Conservation (phyloP, 306 rosid species). For the Cucumis melo region DNA sequence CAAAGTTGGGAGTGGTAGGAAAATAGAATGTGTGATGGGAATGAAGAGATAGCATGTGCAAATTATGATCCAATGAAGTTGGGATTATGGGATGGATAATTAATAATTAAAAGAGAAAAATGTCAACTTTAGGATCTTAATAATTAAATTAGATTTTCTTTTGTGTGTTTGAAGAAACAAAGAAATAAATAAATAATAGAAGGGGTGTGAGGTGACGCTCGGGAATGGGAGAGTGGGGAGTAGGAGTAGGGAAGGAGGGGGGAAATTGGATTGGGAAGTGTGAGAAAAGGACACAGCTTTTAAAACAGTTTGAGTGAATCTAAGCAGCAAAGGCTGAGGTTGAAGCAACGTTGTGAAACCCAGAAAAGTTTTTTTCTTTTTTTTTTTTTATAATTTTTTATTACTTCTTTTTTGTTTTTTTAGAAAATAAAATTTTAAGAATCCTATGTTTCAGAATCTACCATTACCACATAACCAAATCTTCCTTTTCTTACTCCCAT, state of each 20-base stretch:
- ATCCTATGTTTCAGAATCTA: conserved; percentile 7
- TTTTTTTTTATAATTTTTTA: no score
- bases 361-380: background rate
- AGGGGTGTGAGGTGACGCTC: background rate
- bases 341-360: background rate
- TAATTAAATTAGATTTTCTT: no score
- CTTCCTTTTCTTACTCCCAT: background rate
- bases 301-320: conserved; percentile 6
- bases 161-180: no score
- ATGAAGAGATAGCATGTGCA: background rate
- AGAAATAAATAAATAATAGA: no score
- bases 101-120: background rate
- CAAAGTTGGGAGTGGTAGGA: background rate
- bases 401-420: no score
- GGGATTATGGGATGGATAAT: background rate
- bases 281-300: background rate
- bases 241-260: no score
- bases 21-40: background rate
- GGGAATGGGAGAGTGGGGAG: background rate
- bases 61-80: background rate
- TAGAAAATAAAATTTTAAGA: background rate
- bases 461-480: background rate
- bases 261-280: background rate
- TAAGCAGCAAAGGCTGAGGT: background rate
- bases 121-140: no score